Evolutionary conservation across 805 yeast species (phyloP).

Genomic region (Pichia manshurica): DNA sequence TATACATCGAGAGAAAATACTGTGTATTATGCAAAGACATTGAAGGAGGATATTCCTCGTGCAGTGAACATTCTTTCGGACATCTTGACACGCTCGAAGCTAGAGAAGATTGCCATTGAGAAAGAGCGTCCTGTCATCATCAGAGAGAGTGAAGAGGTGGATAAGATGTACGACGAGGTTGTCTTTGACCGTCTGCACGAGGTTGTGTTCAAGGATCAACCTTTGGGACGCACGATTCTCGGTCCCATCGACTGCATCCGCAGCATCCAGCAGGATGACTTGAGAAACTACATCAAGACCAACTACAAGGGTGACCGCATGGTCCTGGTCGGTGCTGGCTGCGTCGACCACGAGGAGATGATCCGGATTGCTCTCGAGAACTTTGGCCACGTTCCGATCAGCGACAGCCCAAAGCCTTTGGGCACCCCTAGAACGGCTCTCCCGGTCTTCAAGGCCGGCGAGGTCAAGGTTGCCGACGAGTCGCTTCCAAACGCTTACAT

Average conservation of each 20-base stretch:
- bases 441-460: conserved; percentile 82
- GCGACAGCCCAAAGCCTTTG: conserved; percentile 54
- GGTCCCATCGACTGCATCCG: conserved; percentile 90
- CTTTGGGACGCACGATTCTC: conserved; percentile 90
- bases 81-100: conserved; percentile 76
- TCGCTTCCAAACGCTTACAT: conserved; percentile 84
- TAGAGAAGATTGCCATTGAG: conserved; percentile 82
- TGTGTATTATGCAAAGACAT: conserved; percentile 89
- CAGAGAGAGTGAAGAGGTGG: conserved; percentile 96
- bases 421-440: conserved; percentile 69
- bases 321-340: conserved; percentile 97
- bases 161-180: conserved; percentile 97
- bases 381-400: conserved; percentile 63
- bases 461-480: conserved; percentile 75
- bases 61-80: conserved; percentile 87
- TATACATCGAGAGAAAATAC: conserved; percentile 97
- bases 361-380: conserved; percentile 69
- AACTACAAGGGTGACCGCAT: conserved; percentile 95
- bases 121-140: conserved; percentile 94
- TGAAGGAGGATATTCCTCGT: conserved; percentile 72
- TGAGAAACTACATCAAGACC: conserved; percentile 69
- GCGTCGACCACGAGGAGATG: conserved; percentile 80
- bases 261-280: conserved; percentile 69
- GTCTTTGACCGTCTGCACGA: conserved; percentile 96
- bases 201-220: conserved; percentile 83